Evolutionary conservation across 345 rosid species (phyloP).

Genomic region (Chamaenerion angustifolium): DNA sequence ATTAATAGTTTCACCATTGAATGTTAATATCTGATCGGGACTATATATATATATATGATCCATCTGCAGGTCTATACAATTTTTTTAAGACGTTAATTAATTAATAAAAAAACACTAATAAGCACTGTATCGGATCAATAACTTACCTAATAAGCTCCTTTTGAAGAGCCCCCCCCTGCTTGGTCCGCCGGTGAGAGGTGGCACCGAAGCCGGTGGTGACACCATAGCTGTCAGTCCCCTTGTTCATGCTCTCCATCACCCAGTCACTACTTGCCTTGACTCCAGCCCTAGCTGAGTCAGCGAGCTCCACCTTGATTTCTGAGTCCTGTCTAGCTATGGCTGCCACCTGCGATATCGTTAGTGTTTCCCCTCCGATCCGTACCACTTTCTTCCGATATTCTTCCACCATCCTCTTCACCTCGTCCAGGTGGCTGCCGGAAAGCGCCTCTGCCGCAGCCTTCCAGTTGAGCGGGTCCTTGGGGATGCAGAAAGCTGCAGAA

Average conservation of each 20-base stretch:
- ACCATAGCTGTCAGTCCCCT: constrained; percentile 9
- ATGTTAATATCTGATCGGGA: no score
- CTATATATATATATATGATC: no score
- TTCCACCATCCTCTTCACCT: constrained; percentile 63
- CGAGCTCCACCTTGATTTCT: constrained; percentile 29
- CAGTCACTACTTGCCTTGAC: constrained; percentile 51
- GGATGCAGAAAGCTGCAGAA: neutral
- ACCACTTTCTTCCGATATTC: constrained; percentile 51
- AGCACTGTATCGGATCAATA: no score
- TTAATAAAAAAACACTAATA: no score
- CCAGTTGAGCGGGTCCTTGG: constrained; percentile 61
- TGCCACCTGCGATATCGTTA: constrained; percentile 75
- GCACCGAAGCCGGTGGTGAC: constrained; percentile 11
- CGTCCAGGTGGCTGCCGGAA: constrained; percentile 68
- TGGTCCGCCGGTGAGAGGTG: constrained; percentile 11
- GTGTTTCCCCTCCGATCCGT: constrained; percentile 54
- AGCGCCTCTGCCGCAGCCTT: constrained; percentile 43
- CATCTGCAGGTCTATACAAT: no score
- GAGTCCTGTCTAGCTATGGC: constrained; percentile 27
- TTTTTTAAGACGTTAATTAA: no score
- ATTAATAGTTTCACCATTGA: no score
- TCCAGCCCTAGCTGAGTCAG: constrained; percentile 43
- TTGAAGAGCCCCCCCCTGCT: constrained; percentile 11
- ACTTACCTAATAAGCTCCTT: constrained; percentile 10
- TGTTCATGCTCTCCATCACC: constrained; percentile 13